Evolutionary conservation across 306 rosid genomes (phyloP), one percentile per base, ranked within the genome.

Genomic region (Astragalus membranaceus): DNA sequence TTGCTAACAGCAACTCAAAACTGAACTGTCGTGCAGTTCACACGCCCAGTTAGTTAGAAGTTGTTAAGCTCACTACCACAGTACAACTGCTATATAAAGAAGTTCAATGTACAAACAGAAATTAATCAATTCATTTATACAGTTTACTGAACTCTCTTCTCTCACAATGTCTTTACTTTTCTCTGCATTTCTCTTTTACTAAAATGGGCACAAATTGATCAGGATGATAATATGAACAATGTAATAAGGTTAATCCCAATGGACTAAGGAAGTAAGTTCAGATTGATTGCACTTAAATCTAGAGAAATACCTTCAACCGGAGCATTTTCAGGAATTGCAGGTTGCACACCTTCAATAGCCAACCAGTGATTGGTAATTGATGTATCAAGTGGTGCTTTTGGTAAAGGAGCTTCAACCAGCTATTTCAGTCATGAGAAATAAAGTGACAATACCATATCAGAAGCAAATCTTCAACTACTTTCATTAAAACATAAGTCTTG

Each of bases 341-440:
- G 97, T 69, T 84, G 96, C 68, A 93, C 90, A 2, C 98, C 98
- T 90, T 90, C 98, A 75, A 93, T 88, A 81, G 97, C 92, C 75
- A 93, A 83, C 98, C 97, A 90, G 57, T 88, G 97, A 82, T 80
- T 15, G 63, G 62, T 63, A 78, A 93, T 39, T n/a, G 97, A 85
- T 37, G 94, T 83, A 80, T 84, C 96, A 80, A 85, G 83, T n/a
- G 87, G 87, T 67, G 89, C 82, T 79, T 88, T 88, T 11, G 97
- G 89, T 71, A 90, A 63, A 51, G 92, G 84, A 59, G 94, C 83
- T 50, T 88, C 98, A 59, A 87, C 69, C 17, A 93, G 84, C 96
- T 90, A 63, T 56, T 82, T 29, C 67, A 63, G 66, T 72, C 20
- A 59, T 8, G 79, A 52, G 74, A 77, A 72, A 7, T 2, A 69